Conservation (phyloP, 257 asterid genomes). For the Catharanthus roseus region DNA sequence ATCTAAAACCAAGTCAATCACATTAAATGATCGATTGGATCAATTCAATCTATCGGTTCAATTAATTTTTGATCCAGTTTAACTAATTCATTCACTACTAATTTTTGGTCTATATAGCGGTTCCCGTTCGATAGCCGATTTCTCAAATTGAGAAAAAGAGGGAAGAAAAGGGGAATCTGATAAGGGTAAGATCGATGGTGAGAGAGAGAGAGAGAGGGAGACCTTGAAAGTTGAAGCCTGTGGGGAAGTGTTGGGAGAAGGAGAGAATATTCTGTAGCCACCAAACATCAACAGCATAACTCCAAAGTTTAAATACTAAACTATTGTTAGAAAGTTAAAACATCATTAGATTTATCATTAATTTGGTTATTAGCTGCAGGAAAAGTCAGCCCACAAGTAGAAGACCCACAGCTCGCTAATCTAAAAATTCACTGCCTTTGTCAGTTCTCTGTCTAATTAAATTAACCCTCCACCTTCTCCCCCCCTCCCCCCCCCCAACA, state of each 20-base stretch:
- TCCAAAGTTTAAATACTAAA: constrained; percentile 69
- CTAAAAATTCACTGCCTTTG: constrained; percentile 80
- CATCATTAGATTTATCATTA: constrained; percentile 85
- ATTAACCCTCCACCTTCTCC: too few relatives aligned
- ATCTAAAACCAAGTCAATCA: too few relatives aligned
- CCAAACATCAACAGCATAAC: constrained; percentile 69
- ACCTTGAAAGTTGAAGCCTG: constrained; percentile 63
- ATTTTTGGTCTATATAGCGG: too few relatives aligned
- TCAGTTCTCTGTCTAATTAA: constrained; percentile 48
- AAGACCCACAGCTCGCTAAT: constrained; percentile 52
- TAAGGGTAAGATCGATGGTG: not conserved
- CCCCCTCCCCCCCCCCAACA: too few relatives aligned
- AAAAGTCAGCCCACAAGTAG: constrained; percentile 85
- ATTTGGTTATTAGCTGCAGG: constrained; percentile 23
- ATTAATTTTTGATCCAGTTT: too few relatives aligned
- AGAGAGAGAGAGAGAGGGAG: constrained; percentile 32
- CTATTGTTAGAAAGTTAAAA: constrained; percentile 43
- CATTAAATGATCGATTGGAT: too few relatives aligned
- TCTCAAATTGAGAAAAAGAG: not conserved
- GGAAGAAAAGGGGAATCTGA: constrained; percentile 18
- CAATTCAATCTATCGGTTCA: too few relatives aligned
- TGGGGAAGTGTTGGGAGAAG: constrained; percentile 48
- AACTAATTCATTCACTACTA: too few relatives aligned
- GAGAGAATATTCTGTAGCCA: constrained; percentile 67
- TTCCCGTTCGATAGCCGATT: too few relatives aligned